Conservation (phyloP, 2,329 filamentous ascomycete species). For the Fusarium succisae region DNA sequence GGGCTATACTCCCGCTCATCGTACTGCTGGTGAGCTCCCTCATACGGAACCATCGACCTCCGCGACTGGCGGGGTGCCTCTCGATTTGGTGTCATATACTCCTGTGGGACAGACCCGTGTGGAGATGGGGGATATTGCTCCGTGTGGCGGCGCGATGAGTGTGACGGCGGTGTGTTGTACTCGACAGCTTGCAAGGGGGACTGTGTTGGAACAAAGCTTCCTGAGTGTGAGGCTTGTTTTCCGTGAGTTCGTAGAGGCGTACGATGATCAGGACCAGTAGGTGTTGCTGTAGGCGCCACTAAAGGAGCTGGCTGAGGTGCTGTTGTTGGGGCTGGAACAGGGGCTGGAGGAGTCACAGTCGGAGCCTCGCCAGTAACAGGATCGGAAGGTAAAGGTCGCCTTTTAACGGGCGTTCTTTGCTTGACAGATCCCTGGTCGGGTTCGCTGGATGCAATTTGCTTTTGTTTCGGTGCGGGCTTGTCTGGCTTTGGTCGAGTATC, state of each 20-base stretch:
- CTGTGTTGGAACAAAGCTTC: conserved; percentile 58
- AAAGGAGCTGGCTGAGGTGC: conserved; percentile 7
- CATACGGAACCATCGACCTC: conserved; percentile 49
- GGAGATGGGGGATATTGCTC: conserved; percentile 52
- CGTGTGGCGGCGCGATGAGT: conserved; percentile 46
- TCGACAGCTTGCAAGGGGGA: conserved; percentile 64
- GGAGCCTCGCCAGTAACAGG: conserved; percentile 69
- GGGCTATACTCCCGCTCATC: conserved; percentile 52
- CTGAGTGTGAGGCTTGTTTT: conserved; percentile 48
- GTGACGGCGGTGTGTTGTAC: conserved; percentile 55
- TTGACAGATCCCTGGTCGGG: conserved; percentile 52
- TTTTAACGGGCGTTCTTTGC: conserved; percentile 74
- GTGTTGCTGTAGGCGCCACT: conserved; percentile 43
- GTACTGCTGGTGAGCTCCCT: conserved; percentile 46
- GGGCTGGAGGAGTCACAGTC: conserved; percentile 20
- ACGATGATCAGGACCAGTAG: conserved; percentile 54
- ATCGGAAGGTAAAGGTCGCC: conserved; percentile 84
- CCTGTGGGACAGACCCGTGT: conserved; percentile 34
- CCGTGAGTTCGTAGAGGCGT: conserved; percentile 60
- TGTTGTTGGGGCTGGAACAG: conserved; percentile 7
- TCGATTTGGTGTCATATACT: conserved; percentile 35
- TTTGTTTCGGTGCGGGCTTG: conserved; percentile 67
- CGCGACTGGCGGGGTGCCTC: conserved; percentile 45
- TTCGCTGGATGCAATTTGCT: conserved; percentile 50
- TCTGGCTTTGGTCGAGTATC: conserved; percentile 86